Evolutionary conservation across 2,329 filamentous ascomycete species (phyloP).

Genomic region (Leptographium wingfieldii): DNA sequence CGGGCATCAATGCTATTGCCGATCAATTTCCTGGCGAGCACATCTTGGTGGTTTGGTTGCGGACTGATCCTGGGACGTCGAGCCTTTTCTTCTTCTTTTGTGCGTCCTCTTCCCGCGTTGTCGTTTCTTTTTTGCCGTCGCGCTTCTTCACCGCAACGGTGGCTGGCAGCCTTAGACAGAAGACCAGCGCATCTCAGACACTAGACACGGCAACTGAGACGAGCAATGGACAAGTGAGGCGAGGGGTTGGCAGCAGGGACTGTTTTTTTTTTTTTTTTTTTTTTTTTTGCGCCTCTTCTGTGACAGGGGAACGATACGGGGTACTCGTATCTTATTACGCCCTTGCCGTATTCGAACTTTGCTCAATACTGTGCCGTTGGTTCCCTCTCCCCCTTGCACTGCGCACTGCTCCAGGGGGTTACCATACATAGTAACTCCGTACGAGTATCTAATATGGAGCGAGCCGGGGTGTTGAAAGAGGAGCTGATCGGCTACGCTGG

Average conservation of each 20-base stretch:
- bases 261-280: background rate
- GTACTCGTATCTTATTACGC: background rate
- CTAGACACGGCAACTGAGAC: background rate
- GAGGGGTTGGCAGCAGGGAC: background rate
- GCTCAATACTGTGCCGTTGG: too few species aligned
- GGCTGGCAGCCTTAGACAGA: background rate
- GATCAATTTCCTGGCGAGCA: too few species aligned
- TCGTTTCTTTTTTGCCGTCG: background rate
- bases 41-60: too few species aligned
- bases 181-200: background rate
- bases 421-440: too few species aligned
- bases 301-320: background rate
- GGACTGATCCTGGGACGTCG: too few species aligned
- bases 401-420: background rate
- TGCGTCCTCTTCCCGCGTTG: background rate
- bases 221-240: background rate
- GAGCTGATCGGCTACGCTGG: background rate
- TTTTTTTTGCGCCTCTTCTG: background rate
- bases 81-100: too few species aligned
- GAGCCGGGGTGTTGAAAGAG: background rate
- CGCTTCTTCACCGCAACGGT: background rate
- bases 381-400: background rate
- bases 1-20: too few species aligned
- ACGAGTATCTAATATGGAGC: background rate
- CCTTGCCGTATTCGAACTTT: too few species aligned